phyloP scores from a whole-genome alignment of 768 basidiomycete species.

The Daedaleopsis nitida region DNA sequence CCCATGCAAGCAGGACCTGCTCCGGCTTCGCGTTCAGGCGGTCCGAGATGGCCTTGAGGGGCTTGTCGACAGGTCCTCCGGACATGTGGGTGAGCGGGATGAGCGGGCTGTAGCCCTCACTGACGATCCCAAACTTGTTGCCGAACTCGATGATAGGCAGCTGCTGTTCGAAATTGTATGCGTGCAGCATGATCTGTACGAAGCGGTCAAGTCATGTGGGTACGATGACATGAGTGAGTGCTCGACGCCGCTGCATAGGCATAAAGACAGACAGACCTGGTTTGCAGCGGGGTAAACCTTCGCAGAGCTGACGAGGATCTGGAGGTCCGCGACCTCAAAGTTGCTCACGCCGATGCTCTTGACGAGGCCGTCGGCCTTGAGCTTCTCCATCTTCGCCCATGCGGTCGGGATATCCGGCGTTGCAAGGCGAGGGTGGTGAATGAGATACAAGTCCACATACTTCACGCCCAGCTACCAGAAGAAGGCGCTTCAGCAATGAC shows the following conservation, averaged over 20 bases:
- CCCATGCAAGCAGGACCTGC: conserved; percentile 74
- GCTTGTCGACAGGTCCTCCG: conserved; percentile 66
- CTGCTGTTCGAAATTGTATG: conserved; percentile 63
- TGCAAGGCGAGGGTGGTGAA: conserved; percentile 58
- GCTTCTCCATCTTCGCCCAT: conserved; percentile 65
- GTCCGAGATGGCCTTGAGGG: conserved; percentile 54
- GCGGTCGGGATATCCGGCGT: conserved; percentile 59
- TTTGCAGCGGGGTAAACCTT: conserved; percentile 68
- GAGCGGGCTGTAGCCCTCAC: conserved; percentile 73
- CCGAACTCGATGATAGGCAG: conserved; percentile 59
- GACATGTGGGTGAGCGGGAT: conserved; percentile 59
- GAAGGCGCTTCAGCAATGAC: background rate
- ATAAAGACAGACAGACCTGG: conserved; percentile 48
- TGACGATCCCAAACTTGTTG: conserved; percentile 57
- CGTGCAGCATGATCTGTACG: conserved; percentile 64
- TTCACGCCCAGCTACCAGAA: conserved; percentile 54
- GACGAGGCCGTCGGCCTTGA: conserved; percentile 56
- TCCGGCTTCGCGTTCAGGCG: conserved; percentile 55
- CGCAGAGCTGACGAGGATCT: conserved; percentile 55
- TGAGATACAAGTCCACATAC: conserved; percentile 73
- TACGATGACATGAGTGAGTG: background rate
- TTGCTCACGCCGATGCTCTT: conserved; percentile 79
- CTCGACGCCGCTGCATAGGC: too few relatives aligned
- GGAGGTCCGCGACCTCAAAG: conserved; percentile 57
- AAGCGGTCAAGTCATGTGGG: background rate